Evolutionary conservation across 1,284 basidiomycete species (phyloP).

Genomic region (Xerocomus minutiporus): DNA sequence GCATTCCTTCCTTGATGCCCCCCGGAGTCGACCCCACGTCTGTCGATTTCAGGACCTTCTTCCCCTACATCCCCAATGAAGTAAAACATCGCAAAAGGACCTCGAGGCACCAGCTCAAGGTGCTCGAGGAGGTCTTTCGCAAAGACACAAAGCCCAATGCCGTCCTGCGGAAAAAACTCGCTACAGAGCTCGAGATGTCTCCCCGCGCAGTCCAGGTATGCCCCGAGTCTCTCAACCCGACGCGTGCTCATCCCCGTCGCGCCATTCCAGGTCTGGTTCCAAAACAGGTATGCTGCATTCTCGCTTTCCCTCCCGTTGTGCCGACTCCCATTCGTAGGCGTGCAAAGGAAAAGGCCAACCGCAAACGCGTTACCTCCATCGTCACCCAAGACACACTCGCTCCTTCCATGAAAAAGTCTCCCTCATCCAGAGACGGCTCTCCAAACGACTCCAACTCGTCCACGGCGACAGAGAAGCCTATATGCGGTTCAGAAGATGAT

Average conservation of each 20-base stretch:
- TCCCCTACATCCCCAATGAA: slow-evolving; percentile 82
- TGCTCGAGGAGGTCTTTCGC: slow-evolving; percentile 82
- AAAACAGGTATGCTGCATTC: slow-evolving; percentile 63
- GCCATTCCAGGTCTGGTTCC: slow-evolving; percentile 74
- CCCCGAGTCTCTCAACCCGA: slow-evolving; percentile 9
- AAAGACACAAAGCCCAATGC: slow-evolving; percentile 88
- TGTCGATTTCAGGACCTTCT: slow-evolving; percentile 52
- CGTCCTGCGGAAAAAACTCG: slow-evolving; percentile 70
- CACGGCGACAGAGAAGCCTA: slow-evolving; percentile 28
- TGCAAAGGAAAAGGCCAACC: slow-evolving; percentile 69
- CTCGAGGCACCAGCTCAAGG: slow-evolving; percentile 75
- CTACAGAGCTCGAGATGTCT: slow-evolving; percentile 83
- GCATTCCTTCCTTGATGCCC: slow-evolving; percentile 45
- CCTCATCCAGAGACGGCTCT: slow-evolving; percentile 25
- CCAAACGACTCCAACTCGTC: slow-evolving; percentile 32
- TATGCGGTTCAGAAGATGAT: slow-evolving; percentile 13
- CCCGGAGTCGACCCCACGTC: slow-evolving; percentile 56
- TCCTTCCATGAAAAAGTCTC: slow-evolving; percentile 16
- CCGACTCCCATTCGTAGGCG: slow-evolving; percentile 43
- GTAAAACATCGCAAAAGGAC: slow-evolving; percentile 89
- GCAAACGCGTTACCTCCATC: slow-evolving; percentile 16
- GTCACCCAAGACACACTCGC: slow-evolving; percentile 15
- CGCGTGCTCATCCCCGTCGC: slow-evolving; percentile 22
- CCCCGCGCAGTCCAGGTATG: slow-evolving; percentile 87
- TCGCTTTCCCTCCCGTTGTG: slow-evolving; percentile 2